These are phyloP conservation scores for Endoconidiophora laricicola DNA, from an alignment of 2,329 filamentous ascomycete species.

Conservation along the genomic window DNA sequence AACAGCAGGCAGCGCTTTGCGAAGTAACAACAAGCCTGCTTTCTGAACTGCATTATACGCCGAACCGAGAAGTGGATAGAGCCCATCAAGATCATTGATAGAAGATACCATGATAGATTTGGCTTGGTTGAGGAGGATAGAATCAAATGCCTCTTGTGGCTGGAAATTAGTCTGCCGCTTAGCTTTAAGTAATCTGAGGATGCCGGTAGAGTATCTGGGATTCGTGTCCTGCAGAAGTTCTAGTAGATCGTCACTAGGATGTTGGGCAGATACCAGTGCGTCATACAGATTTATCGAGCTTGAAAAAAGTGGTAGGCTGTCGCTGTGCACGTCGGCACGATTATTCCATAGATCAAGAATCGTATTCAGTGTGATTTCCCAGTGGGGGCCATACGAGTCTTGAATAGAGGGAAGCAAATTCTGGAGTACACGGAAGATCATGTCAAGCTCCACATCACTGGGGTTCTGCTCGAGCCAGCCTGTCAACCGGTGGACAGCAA, in stretches of 20 bases:
- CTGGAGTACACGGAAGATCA: conserved; percentile 40
- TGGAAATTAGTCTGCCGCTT: no score
- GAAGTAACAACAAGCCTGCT: conserved; percentile 64
- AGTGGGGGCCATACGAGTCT: conserved; percentile 77
- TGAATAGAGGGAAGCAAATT: conserved; percentile 55
- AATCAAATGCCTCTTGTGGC: no score
- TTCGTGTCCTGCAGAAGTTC: conserved; percentile 44
- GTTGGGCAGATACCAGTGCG: conserved; percentile 49
- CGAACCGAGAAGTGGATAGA: conserved; percentile 25
- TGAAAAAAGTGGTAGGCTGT: neutral
- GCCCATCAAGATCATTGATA: no score
- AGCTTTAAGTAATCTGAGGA: conserved; percentile 41
- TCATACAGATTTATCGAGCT: conserved; percentile 33
- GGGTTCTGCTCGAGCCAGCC: conserved; percentile 45
- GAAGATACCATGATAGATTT: no score
- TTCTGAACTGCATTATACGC: conserved; percentile 61
- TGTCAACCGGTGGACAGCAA: conserved; percentile 64
- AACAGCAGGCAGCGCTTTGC: conserved; percentile 56
- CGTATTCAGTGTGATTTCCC: conserved; percentile 49
- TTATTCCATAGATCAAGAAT: conserved; percentile 2
- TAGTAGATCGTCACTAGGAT: conserved; percentile 65
- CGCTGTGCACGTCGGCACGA: neutral
- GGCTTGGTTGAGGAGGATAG: no score
- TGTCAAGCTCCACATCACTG: conserved; percentile 27
- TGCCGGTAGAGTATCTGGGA: conserved; percentile 25